These are phyloP conservation scores for Plantago coronopus DNA, from an alignment of 305 asterid species.

Conservation along the genomic window DNA sequence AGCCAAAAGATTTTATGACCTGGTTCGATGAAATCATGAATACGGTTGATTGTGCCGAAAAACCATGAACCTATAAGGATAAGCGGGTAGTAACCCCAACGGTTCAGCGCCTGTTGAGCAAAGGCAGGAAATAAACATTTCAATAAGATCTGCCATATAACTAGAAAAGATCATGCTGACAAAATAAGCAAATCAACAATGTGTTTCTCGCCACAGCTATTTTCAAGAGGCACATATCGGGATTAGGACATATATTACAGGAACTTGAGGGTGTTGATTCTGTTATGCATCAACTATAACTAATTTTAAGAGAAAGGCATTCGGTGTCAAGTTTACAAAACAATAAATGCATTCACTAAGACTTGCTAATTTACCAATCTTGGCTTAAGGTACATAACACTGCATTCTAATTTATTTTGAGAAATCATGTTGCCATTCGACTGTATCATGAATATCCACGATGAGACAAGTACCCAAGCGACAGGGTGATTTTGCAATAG, in stretches of 20 bases:
- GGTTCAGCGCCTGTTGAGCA: slow-evolving; percentile 61
- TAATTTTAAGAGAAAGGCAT: too few species aligned
- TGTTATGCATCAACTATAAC: background rate
- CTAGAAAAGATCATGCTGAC: slow-evolving; percentile 3
- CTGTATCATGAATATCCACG: slow-evolving; percentile 6
- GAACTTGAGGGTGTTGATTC: background rate
- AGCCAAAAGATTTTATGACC: slow-evolving; percentile 93
- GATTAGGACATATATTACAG: background rate
- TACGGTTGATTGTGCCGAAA: slow-evolving; percentile 92
- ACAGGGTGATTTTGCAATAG: slow-evolving; percentile 6
- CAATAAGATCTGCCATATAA: background rate
- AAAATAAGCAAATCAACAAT: slow-evolving; percentile 7
- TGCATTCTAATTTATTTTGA: slow-evolving; percentile 16
- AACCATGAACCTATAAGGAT: slow-evolving; percentile 94
- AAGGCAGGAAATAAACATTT: slow-evolving; percentile 7
- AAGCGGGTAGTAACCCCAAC: slow-evolving; percentile 99
- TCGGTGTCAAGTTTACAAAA: background rate
- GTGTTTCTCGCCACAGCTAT: background rate
- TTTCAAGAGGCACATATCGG: background rate
- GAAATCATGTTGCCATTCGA: slow-evolving; percentile 7
- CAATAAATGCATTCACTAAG: background rate
- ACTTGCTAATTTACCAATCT: slow-evolving; percentile 5
- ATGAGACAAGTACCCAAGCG: slow-evolving; percentile 4
- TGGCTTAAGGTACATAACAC: slow-evolving; percentile 18
- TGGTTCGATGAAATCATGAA: slow-evolving; percentile 90